These are phyloP conservation scores for Torulaspora quercuum DNA, from an alignment of 805 yeast genomes.

Conservation along the genomic window DNA sequence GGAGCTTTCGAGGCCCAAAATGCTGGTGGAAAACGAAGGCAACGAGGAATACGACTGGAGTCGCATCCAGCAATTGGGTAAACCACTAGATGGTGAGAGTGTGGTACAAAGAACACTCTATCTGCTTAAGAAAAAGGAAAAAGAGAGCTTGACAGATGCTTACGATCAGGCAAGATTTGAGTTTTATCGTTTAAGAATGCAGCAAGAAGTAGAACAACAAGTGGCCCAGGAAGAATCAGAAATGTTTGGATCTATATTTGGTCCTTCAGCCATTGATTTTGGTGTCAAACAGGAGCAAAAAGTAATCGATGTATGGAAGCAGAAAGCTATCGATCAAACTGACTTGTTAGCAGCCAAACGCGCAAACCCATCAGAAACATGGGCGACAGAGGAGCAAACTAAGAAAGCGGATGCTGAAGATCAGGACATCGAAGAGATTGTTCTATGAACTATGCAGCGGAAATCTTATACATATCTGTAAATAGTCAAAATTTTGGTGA, in stretches of 20 bases:
- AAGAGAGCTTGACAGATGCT: conserved; percentile 50
- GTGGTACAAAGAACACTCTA: conserved; percentile 73
- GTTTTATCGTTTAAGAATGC: conserved; percentile 81
- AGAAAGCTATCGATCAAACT: conserved; percentile 63
- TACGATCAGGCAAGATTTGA: conserved; percentile 86
- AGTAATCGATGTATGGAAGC: conserved; percentile 69
- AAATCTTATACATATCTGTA: conserved; percentile 13
- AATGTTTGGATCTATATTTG: conserved; percentile 79
- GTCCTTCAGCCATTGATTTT: conserved; percentile 56
- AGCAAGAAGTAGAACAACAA: conserved; percentile 69
- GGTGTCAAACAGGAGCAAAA: conserved; percentile 72
- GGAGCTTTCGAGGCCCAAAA: conserved; percentile 91
- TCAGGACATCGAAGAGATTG: conserved; percentile 16
- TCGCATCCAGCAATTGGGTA: conserved; percentile 62
- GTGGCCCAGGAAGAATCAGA: conserved; percentile 77
- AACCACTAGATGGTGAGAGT: conserved; percentile 84
- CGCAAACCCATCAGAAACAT: conserved; percentile 33
- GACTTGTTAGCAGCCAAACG: conserved; percentile 50
- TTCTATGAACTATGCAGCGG: conserved; percentile 10
- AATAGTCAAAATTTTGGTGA: conserved; percentile 14
- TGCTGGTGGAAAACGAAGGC: conserved; percentile 71
- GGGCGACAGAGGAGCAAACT: conserved; percentile 17
- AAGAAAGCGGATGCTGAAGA: conserved; percentile 9
- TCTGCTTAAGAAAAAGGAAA: conserved; percentile 41
- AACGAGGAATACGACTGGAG: conserved; percentile 74